These are phyloP conservation scores for Clavariopsis aquatica DNA, from an alignment of 495 filamentous ascomycete genomes.

Conservation along the genomic window DNA sequence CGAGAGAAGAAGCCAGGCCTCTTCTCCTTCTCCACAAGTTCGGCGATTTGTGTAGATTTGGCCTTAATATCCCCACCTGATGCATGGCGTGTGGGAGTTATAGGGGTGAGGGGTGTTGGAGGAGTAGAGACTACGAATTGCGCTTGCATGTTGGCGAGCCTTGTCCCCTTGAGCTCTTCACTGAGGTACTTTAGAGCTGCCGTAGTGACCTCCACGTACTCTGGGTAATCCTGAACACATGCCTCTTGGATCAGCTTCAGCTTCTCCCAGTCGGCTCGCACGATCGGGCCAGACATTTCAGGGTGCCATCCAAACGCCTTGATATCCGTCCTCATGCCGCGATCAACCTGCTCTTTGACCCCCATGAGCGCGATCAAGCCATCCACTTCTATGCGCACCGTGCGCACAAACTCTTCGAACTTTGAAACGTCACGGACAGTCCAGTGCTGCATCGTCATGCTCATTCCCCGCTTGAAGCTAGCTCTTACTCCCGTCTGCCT, in stretches of 20 bases:
- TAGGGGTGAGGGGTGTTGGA: not conserved
- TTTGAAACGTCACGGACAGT: constrained; percentile 33
- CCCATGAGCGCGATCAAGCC: constrained; percentile 39
- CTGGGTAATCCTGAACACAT: constrained; percentile 38
- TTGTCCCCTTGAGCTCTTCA: constrained; percentile 23
- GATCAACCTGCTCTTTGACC: constrained; percentile 41
- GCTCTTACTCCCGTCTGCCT: constrained; percentile 20
- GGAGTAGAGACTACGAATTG: not conserved
- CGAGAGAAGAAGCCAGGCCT: constrained; percentile 15
- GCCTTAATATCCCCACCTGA: not conserved
- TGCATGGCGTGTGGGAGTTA: not conserved
- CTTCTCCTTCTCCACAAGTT: constrained; percentile 16
- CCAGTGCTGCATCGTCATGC: constrained; percentile 40
- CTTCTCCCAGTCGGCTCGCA: constrained; percentile 37
- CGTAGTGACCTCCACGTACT: constrained; percentile 36
- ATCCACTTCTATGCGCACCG: constrained; percentile 38
- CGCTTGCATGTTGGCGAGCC: constrained; percentile 10
- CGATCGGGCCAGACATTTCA: constrained; percentile 11
- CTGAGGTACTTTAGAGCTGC: constrained; percentile 32
- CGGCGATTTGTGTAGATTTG: not conserved
- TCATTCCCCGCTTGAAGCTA: constrained; percentile 20
- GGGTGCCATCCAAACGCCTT: constrained; percentile 44
- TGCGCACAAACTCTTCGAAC: constrained; percentile 39
- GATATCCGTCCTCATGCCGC: constrained; percentile 43
- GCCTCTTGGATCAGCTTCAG: constrained; percentile 40